Evolutionary conservation across 2,329 filamentous ascomycete species (phyloP).

Genomic region (Fusarium tjaetaba): DNA sequence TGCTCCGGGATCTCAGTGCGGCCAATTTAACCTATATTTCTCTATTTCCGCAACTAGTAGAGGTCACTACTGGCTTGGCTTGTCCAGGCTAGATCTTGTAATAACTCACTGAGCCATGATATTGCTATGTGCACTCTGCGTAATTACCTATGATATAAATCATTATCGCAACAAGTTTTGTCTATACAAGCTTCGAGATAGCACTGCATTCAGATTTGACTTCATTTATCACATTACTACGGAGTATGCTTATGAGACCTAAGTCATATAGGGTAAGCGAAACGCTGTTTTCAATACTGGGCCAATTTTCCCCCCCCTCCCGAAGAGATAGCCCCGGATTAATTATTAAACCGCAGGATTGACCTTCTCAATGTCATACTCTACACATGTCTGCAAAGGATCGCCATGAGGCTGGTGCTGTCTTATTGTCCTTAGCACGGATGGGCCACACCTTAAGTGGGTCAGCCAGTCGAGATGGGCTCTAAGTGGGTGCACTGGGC

Average conservation of each 20-base stretch:
- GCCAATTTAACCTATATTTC: neutral
- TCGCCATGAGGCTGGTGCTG: conserved; percentile 38
- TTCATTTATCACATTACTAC: neutral
- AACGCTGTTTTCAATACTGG: neutral
- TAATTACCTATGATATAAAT: too few relatives aligned
- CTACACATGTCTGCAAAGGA: conserved; percentile 12
- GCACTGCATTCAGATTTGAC: too few relatives aligned
- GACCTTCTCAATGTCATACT: neutral
- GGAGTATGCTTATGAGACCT: neutral
- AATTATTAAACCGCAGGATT: conserved; percentile 7
- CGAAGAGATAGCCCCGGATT: neutral
- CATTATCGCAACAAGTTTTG: neutral
- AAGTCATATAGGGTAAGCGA: neutral
- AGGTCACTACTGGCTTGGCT: neutral
- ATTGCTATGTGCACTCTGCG: neutral
- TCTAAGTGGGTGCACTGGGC: conserved; percentile 30
- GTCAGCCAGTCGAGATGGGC: conserved; percentile 18
- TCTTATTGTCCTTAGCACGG: conserved; percentile 11
- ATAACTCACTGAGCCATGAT: neutral
- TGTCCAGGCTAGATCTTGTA: neutral
- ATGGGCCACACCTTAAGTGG: conserved; percentile 29
- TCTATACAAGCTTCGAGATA: neutral
- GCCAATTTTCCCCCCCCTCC: neutral
- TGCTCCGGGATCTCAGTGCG: neutral
- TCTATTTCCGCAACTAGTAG: neutral